Evolutionary conservation across 2,329 filamentous ascomycete species (phyloP).

Genomic region (Colletotrichum noveboracense): DNA sequence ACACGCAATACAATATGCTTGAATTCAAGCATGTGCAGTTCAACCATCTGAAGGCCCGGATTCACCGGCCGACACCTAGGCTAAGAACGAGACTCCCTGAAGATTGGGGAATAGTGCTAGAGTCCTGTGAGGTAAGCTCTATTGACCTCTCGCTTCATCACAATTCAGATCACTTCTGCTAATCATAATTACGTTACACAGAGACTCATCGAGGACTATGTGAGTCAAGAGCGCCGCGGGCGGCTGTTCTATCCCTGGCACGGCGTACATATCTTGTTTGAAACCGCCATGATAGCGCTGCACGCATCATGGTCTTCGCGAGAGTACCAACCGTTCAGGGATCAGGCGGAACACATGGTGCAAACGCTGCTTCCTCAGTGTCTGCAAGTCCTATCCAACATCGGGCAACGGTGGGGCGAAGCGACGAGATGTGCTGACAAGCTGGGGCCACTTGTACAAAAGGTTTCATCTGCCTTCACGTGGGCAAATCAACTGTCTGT

Average conservation of each 20-base stretch:
- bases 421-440: background rate
- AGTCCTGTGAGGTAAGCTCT: background rate
- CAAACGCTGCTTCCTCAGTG: background rate
- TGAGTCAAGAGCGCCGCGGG: background rate
- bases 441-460: background rate
- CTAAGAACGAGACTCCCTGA: background rate
- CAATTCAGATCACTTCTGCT: too few species aligned
- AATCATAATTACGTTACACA: accelerated
- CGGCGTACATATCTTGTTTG: background rate
- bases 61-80: background rate
- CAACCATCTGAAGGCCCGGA: background rate
- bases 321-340: accelerated
- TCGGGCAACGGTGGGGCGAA: background rate
- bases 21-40: background rate
- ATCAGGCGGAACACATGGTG: background rate
- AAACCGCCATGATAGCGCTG: background rate
- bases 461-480: background rate
- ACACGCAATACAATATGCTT: background rate
- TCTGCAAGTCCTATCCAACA: background rate
- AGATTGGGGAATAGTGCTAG: background rate
- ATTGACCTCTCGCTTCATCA: too few species aligned
- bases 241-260: background rate
- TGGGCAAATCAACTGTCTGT: background rate
- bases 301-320: background rate
- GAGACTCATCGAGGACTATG: background rate